phyloP scores from a whole-genome alignment of 73 alveolate species.

The Blepharisma stoltei region DNA sequence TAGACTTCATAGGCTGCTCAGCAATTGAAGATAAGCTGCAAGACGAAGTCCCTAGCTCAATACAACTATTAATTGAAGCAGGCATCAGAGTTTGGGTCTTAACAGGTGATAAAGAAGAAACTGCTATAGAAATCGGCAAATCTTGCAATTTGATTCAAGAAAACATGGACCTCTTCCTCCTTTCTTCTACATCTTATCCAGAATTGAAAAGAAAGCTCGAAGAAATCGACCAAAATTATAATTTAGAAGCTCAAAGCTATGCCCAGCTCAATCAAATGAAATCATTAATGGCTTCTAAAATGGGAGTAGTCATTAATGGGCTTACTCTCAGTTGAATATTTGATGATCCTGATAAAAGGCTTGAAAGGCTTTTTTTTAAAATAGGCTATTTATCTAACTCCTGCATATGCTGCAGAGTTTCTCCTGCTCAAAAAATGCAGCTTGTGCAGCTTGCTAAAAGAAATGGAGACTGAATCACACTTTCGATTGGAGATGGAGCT shows the following conservation, averaged over 20 bases:
- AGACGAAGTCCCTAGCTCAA: slow-evolving; percentile 92
- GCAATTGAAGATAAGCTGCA: slow-evolving; percentile 94
- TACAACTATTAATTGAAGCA: slow-evolving; percentile 70
- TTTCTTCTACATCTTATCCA: slow-evolving; percentile 40
- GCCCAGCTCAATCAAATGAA: neutral
- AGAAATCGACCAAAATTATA: neutral
- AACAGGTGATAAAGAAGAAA: slow-evolving; percentile 94
- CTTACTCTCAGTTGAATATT: neutral
- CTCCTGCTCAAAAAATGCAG: slow-evolving; percentile 90
- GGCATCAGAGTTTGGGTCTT: slow-evolving; percentile 92
- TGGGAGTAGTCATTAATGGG: slow-evolving; percentile 42
- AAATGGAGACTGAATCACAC: slow-evolving; percentile 31
- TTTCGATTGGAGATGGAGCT: slow-evolving; percentile 78
- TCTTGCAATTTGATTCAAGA: slow-evolving; percentile 86
- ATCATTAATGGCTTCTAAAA: neutral
- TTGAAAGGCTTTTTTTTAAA: slow-evolving; percentile 12
- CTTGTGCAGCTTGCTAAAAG: slow-evolving; percentile 83
- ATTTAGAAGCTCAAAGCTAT: neutral
- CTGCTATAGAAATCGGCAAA: slow-evolving; percentile 86
- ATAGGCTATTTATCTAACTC: slow-evolving; percentile 41
- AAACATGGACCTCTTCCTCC: slow-evolving; percentile 63
- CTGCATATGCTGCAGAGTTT: slow-evolving; percentile 83
- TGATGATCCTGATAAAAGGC: slow-evolving; percentile 10
- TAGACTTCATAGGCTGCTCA: slow-evolving; percentile 86
- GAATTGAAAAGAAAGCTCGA: slow-evolving; percentile 34